Evolutionary conservation across 345 rosid genomes (phyloP).

Genomic region (Bruguiera parviflora): DNA sequence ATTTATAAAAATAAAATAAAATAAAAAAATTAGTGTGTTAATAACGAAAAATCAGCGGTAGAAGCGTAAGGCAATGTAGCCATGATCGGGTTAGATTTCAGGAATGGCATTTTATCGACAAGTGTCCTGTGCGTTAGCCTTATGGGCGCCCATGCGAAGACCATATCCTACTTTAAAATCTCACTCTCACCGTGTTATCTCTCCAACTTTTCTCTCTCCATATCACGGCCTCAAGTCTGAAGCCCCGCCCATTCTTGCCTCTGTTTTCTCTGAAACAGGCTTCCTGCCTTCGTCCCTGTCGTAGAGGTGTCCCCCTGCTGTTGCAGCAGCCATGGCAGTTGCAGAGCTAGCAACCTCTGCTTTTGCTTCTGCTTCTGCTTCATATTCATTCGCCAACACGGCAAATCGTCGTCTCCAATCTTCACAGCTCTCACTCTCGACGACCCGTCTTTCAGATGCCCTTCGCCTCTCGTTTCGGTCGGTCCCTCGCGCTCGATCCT

Average conservation of each 20-base stretch:
- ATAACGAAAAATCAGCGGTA: too few species aligned
- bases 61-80: too few species aligned
- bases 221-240: too few species aligned
- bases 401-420: slow-evolving; percentile 41
- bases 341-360: slow-evolving; percentile 56
- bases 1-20: too few species aligned
- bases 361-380: slow-evolving; percentile 2
- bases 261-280: too few species aligned
- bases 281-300: neutral
- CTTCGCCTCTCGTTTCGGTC: slow-evolving; percentile 50
- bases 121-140: slow-evolving; percentile 56
- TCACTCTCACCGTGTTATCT: neutral
- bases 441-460: slow-evolving; percentile 44
- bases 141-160: slow-evolving; percentile 15
- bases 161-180: neutral
- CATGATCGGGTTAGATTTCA: slow-evolving; percentile 6
- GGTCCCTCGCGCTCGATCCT: slow-evolving; percentile 26
- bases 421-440: slow-evolving; percentile 52
- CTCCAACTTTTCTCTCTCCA: slow-evolving; percentile 6
- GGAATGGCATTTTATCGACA: slow-evolving; percentile 39
- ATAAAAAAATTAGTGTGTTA: too few species aligned
- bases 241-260: too few species aligned
- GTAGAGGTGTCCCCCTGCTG: neutral
- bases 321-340: slow-evolving; percentile 47
- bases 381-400: slow-evolving; percentile 24